These are phyloP conservation scores for Coemansia sp. DNA, from an alignment of 192 early-diverging fungal species.

Conservation along the genomic window DNA sequence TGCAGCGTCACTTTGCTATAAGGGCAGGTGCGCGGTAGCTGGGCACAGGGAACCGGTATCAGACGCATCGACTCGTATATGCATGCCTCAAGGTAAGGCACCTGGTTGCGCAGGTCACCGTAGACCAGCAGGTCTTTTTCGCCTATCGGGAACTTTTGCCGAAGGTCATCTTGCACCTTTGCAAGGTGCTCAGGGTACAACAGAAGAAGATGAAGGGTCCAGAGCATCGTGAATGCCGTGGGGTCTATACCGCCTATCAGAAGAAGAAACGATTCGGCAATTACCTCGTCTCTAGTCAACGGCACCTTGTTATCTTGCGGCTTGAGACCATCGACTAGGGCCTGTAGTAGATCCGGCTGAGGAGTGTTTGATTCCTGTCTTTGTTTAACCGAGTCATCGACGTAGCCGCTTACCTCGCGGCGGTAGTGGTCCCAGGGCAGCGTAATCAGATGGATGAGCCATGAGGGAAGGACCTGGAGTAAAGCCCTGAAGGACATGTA, in stretches of 20 bases:
- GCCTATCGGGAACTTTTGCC: slow-evolving; percentile 1
- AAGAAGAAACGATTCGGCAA: slow-evolving; percentile 24
- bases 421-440: slow-evolving; percentile 26
- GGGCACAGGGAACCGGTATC: slow-evolving; percentile 17
- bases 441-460: slow-evolving; percentile 12
- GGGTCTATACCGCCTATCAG: slow-evolving; percentile 35
- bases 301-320: slow-evolving; percentile 12
- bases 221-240: slow-evolving; percentile 32
- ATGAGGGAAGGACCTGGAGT: slow-evolving; percentile 13
- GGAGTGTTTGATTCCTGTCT: slow-evolving; percentile 1
- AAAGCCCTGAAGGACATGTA: slow-evolving; percentile 28
- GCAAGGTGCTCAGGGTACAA: slow-evolving; percentile 23
- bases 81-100: slow-evolving; percentile 36
- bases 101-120: background rate
- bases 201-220: slow-evolving; percentile 32
- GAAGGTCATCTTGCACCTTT: slow-evolving; percentile 8
- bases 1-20: background rate
- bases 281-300: slow-evolving; percentile 19
- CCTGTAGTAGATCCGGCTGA: slow-evolving; percentile 21
- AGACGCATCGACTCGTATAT: slow-evolving; percentile 36
- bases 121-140: background rate
- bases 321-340: slow-evolving; percentile 32
- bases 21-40: slow-evolving; percentile 19
- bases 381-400: slow-evolving; percentile 10
- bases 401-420: slow-evolving; percentile 9